Base-by-base conservation (phyloP, 164 flowering plant species). In the Aristolochia fimbriata region DNA sequence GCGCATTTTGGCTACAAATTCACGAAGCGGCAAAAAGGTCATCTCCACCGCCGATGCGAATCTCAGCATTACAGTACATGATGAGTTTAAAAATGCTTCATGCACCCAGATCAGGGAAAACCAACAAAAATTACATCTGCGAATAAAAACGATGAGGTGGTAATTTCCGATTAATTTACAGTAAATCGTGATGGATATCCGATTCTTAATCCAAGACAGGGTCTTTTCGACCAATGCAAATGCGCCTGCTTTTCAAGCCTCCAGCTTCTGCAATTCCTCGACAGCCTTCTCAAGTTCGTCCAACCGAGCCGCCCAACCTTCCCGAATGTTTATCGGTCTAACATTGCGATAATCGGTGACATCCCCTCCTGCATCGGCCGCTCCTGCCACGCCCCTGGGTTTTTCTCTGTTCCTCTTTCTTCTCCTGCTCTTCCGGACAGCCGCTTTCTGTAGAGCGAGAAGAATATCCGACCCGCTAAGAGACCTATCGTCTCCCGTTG, bases 291-390 rank as follows among this genome's bases (percentile, higher is more conserved):
- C 61, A 21, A 64, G 17, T 57, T 64, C 61, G 43, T 58, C 47
- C 67, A 64, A 57, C 52, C 67, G 55, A 31, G n/a, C 56, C 55
- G 22, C 67, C 61, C 67, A 64, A 41, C 58, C 62, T 22, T 61
- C 56, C 49, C 50, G 49, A 2, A 58, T 58, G 1, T 25, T 41
- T 15, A 57, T 8, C 11, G 55, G 62, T 31, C 67, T 47, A n/a
- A 50, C 56, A 33, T 64, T 23, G 15, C 37, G 19, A 21, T 48
- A 51, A 49, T 64, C 61, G 20, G 8, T 6, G 24, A 23, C 48
- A 16, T 57, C 61, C 48, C 58, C 51, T 17, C 11, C 47, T 13
- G 12, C 22, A 8, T 53, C 27, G 14, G 20, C 11, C 27, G 15
- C 24, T n/a, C 16, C 45, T 22, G 16, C 47, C 24, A 10, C 55